Evolutionary conservation across 805 yeast species (phyloP), one percentile per base, ranked within the genome.

Genomic region (Kodamaea kakaduensis): DNA sequence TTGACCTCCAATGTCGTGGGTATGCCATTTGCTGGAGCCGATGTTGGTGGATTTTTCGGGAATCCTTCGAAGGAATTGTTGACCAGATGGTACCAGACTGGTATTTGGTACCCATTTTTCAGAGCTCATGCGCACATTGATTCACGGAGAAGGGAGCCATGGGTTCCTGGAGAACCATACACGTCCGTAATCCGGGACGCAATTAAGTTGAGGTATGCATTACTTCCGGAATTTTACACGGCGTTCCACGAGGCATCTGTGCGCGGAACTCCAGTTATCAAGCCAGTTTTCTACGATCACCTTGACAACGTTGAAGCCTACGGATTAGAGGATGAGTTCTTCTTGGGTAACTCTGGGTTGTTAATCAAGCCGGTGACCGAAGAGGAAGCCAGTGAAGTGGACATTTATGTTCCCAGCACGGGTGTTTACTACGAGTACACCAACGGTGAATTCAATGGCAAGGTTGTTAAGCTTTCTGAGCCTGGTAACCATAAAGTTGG

Each of bases 111-210:
- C 59, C 98, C 98, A 22, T 93, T 93, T 51, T 90, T 93, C 67
- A 71, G 98, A 51, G 97, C 82, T 0, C 99, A 93, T 61, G 97
- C 97, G 0, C 97, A 93, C 62, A 84, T 90, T 35, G 98, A 93
- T 57, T 71, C 96, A 1, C 71, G 82, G 51, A 78, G 97, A 60
- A 75, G 96, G 43, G 98, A 93, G 56, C 98, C 98, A 1, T 90
- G 87, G 81, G 56, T 90, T 30, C 69, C 83, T 2, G 84, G 84
- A 6, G 94, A 81, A 19, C 89, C 90, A 2, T 77, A 77, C 46
- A 76, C 81, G 6, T 60, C 75, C 0, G 54, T 73, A 15, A 81
- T 89, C 38, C 72, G 83, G 41, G 81, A 84, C 30, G 81, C 95
- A 0, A 70, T 93, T 6, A 68, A 64, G 36, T 65, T 85, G 45